Conservation (phyloP, 305 asterid genomes). For the Fraxinus ornus region DNA sequence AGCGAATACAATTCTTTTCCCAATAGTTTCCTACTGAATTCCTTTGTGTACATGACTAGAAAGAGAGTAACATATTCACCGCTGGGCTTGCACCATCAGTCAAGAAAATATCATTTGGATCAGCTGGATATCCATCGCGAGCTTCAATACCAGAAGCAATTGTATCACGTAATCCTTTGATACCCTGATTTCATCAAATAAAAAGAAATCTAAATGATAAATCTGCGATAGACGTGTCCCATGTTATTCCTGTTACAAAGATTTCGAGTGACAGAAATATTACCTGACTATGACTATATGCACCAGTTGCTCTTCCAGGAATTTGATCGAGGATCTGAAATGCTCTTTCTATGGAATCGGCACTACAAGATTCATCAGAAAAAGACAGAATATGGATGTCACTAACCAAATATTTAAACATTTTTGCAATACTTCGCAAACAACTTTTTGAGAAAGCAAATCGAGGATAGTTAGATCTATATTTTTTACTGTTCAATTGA, state of each 20-base stretch:
- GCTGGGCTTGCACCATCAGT: constrained; percentile 65
- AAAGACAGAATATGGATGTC: not conserved
- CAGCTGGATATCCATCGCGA: constrained; percentile 55
- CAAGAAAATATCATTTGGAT: constrained; percentile 49
- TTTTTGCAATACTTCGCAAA: not conserved
- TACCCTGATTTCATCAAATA: constrained; percentile 31
- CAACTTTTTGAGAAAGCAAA: not conserved
- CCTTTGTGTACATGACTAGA: not conserved
- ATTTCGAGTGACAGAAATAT: constrained; percentile 15
- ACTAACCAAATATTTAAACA: not conserved
- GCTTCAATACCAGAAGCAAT: constrained; percentile 52
- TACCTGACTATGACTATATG: constrained; percentile 99
- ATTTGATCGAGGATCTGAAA: constrained; percentile 85
- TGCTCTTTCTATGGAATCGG: constrained; percentile 90
- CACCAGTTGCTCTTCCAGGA: constrained; percentile 99
- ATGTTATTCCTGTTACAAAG: not conserved
- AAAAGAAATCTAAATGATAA: not conserved
- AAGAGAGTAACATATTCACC: constrained; percentile 20
- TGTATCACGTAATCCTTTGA: constrained; percentile 50
- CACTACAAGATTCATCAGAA: constrained; percentile 43
- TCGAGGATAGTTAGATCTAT: not conserved
- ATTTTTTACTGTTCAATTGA: not conserved
- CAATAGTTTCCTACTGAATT: not conserved
- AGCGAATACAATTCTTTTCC: not conserved
- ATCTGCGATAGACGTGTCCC: not conserved